Conservation (phyloP, 768 basidiomycete genomes). For the Rhizopogon sp. region DNA sequence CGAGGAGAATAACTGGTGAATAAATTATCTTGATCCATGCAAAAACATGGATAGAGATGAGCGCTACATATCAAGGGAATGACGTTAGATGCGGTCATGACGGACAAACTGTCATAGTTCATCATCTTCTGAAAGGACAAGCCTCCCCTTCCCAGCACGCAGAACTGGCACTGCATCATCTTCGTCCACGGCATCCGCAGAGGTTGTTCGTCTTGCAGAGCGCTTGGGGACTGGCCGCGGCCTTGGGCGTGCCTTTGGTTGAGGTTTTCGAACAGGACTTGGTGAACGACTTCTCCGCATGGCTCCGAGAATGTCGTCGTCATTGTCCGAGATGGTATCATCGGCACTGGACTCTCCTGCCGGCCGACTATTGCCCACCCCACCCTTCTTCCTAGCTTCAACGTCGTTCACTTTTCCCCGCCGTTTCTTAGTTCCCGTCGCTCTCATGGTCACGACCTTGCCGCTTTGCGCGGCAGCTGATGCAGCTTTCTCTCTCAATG, state of each 20-base stretch:
- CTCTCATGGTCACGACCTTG: slow-evolving; percentile 37
- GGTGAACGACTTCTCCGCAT: slow-evolving; percentile 22
- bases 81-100: slow-evolving; percentile 4
- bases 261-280: slow-evolving; percentile 14
- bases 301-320: slow-evolving; percentile 18
- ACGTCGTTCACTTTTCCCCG: slow-evolving; percentile 38
- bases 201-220: not conserved
- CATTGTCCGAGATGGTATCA: slow-evolving; percentile 13
- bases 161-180: not conserved
- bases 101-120: slow-evolving; percentile 17
- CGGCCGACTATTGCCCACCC: slow-evolving; percentile 24
- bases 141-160: slow-evolving; percentile 19
- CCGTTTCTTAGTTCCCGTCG: slow-evolving; percentile 56
- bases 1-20: not conserved
- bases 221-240: slow-evolving; percentile 39
- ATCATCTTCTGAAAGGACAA: slow-evolving; percentile 37
- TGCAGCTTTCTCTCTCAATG: slow-evolving; percentile 48
- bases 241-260: slow-evolving; percentile 22
- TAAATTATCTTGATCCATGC: not conserved
- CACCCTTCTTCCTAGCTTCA: slow-evolving; percentile 39
- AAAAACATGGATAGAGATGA: slow-evolving; percentile 1
- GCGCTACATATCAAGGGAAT: slow-evolving; percentile 5
- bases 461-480: slow-evolving; percentile 40
- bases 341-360: slow-evolving; percentile 23
- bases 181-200: not conserved